These are phyloP conservation scores for Aleurites moluccanus DNA, from an alignment of 441 rosid species.

Conservation along the genomic window DNA sequence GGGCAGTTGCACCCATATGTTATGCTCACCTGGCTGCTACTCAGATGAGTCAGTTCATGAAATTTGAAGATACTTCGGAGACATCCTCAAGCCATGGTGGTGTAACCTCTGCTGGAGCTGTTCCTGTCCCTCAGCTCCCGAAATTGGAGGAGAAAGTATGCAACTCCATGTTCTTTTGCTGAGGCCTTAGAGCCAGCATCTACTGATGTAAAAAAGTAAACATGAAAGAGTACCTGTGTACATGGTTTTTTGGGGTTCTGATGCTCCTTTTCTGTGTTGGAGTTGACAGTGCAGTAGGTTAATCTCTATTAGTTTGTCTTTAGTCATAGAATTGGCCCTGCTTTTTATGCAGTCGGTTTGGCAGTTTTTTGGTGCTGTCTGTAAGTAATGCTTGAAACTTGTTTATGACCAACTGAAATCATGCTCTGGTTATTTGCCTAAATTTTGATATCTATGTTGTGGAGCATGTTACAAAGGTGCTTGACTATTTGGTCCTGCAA, in stretches of 20 bases:
- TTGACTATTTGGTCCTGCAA: too few relatives aligned
- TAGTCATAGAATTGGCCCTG: background rate
- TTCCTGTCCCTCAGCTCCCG: constrained; percentile 64
- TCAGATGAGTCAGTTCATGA: constrained; percentile 73
- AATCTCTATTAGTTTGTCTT: background rate
- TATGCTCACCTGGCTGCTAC: constrained; percentile 84
- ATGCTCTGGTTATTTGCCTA: too few relatives aligned
- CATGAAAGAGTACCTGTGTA: background rate
- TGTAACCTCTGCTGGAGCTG: constrained; percentile 51
- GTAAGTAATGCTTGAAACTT: background rate
- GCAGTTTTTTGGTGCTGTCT: background rate
- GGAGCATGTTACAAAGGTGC: too few relatives aligned
- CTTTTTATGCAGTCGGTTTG: background rate
- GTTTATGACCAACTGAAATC: background rate
- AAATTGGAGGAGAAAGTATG: constrained; percentile 53
- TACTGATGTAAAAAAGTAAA: background rate
- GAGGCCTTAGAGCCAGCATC: background rate
- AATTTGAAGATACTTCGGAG: constrained; percentile 66
- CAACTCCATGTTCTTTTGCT: constrained; percentile 79
- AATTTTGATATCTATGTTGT: too few relatives aligned
- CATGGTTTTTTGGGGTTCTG: background rate
- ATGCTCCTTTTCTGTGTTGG: background rate
- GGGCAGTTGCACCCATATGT: constrained; percentile 77
- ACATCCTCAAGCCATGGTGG: constrained; percentile 77
- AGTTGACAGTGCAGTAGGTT: background rate